Conservation (phyloP, 139 green algal genomes). For the Micractinium conductrix region DNA sequence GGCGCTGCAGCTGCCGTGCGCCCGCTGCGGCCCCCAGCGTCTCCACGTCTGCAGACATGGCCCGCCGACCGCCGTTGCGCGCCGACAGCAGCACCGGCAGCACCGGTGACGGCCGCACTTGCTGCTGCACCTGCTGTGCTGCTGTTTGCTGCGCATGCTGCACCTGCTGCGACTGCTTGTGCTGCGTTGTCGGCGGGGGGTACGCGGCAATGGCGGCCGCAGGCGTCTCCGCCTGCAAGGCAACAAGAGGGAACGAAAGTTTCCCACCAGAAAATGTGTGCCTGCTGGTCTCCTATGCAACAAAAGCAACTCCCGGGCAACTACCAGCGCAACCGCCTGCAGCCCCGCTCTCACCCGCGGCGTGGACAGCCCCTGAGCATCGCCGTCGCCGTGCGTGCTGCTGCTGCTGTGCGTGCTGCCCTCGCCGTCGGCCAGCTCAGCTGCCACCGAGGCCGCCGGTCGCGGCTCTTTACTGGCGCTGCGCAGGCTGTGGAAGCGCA, state of each 20-base stretch:
- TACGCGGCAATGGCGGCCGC: background rate
- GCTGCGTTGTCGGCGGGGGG: background rate
- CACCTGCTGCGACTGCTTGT: background rate
- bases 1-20: background rate
- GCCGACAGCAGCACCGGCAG: background rate
- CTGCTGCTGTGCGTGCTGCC: background rate
- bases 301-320: too few species aligned
- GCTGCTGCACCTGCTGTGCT: too few species aligned
- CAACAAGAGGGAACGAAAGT: background rate
- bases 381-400: too few species aligned
- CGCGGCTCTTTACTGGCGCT: background rate
- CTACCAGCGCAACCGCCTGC: too few species aligned
- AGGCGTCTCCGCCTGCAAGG: background rate
- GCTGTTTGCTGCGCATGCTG: background rate
- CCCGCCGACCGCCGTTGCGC: background rate
- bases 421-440: background rate
- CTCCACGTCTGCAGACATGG: constrained; percentile 29
- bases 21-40: background rate
- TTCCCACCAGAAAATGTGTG: too few species aligned
- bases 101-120: background rate
- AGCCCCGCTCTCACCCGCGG: too few species aligned
- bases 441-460: background rate
- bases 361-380: too few species aligned
- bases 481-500: constrained; percentile 23
- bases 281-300: too few species aligned